Conservation (phyloP, 1,139 yeast genomes). For the Taphrina sp. region DNA sequence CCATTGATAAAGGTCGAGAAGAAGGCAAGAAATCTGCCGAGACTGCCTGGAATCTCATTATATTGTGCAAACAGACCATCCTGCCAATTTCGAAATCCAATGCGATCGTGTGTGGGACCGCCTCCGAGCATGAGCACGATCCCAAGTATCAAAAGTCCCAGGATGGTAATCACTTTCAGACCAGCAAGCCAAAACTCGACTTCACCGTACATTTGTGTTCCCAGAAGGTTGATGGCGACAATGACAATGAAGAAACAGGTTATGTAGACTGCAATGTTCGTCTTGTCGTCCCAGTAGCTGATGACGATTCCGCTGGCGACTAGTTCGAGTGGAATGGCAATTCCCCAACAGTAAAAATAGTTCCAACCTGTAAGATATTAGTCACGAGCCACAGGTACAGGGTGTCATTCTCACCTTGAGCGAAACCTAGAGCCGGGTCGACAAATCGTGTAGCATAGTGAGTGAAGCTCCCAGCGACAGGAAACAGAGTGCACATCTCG, state of each 20-base stretch:
- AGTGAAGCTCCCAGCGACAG: conserved; percentile 36
- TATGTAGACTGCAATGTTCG: conserved; percentile 45
- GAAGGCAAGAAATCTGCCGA: conserved; percentile 61
- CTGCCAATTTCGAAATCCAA: conserved; percentile 66
- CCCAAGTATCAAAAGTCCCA: conserved; percentile 60
- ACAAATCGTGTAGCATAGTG: conserved; percentile 40
- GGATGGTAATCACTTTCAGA: conserved; percentile 52
- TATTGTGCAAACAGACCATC: conserved; percentile 74
- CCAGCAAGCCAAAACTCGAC: conserved; percentile 65
- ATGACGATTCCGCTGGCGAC: conserved; percentile 47
- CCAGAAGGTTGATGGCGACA: conserved; percentile 44
- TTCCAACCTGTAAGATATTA: conserved; percentile 40
- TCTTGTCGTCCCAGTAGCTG: conserved; percentile 42
- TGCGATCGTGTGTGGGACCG: conserved; percentile 46
- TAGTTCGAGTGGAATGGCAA: conserved; percentile 46
- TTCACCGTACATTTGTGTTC: conserved; percentile 56
- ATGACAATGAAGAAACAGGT: conserved; percentile 44
- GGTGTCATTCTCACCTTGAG: conserved; percentile 48
- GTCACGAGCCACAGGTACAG: background rate
- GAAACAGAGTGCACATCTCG: conserved; percentile 78
- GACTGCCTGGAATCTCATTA: conserved; percentile 38
- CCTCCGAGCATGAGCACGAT: conserved; percentile 69
- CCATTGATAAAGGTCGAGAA: conserved; percentile 68
- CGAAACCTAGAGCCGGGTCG: conserved; percentile 46
- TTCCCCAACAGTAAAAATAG: conserved; percentile 46